These are phyloP conservation scores for Castanea mollissima DNA, from an alignment of 306 rosid species.

Conservation along the genomic window DNA sequence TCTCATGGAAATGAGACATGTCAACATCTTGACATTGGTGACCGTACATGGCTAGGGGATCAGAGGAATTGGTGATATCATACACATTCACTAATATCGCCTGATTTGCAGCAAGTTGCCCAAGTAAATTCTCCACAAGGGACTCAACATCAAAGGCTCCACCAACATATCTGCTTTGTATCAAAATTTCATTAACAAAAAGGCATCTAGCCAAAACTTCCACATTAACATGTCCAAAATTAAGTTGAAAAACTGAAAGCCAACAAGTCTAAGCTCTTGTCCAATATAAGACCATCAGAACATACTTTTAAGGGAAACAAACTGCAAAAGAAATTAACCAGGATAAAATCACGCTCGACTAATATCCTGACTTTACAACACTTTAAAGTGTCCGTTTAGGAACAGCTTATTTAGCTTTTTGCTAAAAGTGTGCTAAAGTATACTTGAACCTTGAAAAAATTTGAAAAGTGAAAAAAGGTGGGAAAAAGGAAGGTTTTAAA, in stretches of 20 bases:
- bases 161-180: slow-evolving; percentile 73
- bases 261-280: neutral
- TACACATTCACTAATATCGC: slow-evolving; percentile 86
- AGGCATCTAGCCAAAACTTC: slow-evolving; percentile 14
- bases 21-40: slow-evolving; percentile 83
- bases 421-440: too few species aligned
- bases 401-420: too few species aligned
- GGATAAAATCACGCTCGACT: neutral
- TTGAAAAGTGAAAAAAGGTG: too few species aligned
- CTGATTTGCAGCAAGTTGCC: slow-evolving; percentile 96
- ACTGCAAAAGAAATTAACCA: neutral
- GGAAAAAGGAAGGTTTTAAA: too few species aligned
- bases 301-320: neutral
- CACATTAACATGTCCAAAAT: slow-evolving; percentile 4
- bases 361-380: neutral
- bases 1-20: slow-evolving; percentile 62
- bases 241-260: slow-evolving; percentile 1
- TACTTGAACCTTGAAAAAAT: too few species aligned
- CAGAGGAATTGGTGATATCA: slow-evolving; percentile 78
- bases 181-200: slow-evolving; percentile 24
- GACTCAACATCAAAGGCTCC: slow-evolving; percentile 98
- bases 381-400: too few species aligned
- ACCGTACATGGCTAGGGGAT: slow-evolving; percentile 86
- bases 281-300: neutral
- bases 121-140: slow-evolving; percentile 96